These are phyloP conservation scores for Starmera stellimalicola DNA, from an alignment of 1,139 yeast species.

Conservation along the genomic window DNA sequence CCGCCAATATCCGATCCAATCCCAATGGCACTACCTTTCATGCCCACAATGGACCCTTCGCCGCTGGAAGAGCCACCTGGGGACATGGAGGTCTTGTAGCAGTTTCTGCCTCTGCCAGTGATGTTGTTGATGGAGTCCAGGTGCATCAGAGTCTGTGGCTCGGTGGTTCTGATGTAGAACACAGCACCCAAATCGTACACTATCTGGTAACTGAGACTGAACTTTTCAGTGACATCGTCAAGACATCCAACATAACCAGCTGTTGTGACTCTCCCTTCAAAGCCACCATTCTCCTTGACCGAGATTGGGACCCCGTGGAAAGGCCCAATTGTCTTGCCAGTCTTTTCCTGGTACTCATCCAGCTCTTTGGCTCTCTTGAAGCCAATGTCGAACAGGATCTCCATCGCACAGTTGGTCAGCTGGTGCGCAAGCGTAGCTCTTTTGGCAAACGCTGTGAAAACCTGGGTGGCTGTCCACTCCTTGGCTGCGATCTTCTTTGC, in stretches of 20 bases:
- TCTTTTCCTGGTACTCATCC: constrained; percentile 28
- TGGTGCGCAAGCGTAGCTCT: constrained; percentile 52
- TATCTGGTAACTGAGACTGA: constrained; percentile 38
- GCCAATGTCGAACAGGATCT: constrained; percentile 29
- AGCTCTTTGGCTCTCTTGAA: constrained; percentile 33
- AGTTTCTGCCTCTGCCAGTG: constrained; percentile 40
- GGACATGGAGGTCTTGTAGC: constrained; percentile 38
- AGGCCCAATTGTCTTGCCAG: constrained; percentile 37
- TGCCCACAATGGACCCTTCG: constrained; percentile 60
- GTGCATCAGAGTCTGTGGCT: constrained; percentile 47
- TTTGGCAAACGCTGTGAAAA: constrained; percentile 40
- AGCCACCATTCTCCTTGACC: background rate
- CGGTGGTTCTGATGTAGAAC: constrained; percentile 39
- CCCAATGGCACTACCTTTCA: constrained; percentile 59
- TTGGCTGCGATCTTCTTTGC: constrained; percentile 20
- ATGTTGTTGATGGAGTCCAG: constrained; percentile 37
- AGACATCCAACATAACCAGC: constrained; percentile 51
- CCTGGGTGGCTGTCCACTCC: constrained; percentile 29
- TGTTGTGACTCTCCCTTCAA: constrained; percentile 20
- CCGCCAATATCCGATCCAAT: constrained; percentile 79
- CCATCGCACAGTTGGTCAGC: constrained; percentile 37
- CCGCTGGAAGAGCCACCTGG: constrained; percentile 75
- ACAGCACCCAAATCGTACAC: constrained; percentile 56
- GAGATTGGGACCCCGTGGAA: constrained; percentile 48
- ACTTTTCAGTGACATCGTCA: constrained; percentile 29